Conservation (phyloP, 257 asterid species). For the Ballota nigra region DNA sequence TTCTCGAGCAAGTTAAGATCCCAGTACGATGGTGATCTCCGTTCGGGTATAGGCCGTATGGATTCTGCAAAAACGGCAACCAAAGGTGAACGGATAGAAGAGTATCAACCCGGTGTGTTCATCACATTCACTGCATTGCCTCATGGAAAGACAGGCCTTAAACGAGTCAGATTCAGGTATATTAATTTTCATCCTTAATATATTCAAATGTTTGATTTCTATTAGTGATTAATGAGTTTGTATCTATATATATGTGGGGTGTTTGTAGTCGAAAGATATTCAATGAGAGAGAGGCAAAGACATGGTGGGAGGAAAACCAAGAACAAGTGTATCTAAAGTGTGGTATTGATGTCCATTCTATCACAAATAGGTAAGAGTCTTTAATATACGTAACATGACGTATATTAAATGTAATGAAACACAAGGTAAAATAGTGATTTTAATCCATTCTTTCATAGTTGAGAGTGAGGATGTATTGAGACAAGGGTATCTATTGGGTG, state of each 20-base stretch:
- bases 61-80: neutral
- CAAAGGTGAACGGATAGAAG: slow-evolving; percentile 12
- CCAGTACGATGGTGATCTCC: neutral
- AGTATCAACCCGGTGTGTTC: slow-evolving; percentile 22
- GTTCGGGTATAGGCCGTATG: neutral
- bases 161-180: slow-evolving; percentile 23
- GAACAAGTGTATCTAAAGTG: neutral
- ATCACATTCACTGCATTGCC: slow-evolving; percentile 21
- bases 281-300: slow-evolving; percentile 26
- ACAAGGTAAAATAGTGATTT: too few relatives aligned
- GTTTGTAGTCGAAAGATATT: slow-evolving; percentile 14
- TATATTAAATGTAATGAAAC: too few relatives aligned
- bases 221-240: neutral
- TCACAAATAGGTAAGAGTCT: neutral
- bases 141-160: slow-evolving; percentile 4
- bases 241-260: neutral
- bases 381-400: neutral
- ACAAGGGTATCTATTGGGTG: too few relatives aligned
- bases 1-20: slow-evolving; percentile 17
- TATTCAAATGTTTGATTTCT: neutral
- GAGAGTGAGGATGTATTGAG: too few relatives aligned
- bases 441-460: too few relatives aligned
- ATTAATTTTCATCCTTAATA: neutral
- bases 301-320: slow-evolving; percentile 26
- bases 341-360: slow-evolving; percentile 21